phyloP scores from a whole-genome alignment of 1,284 basidiomycete genomes.

The Ustilago trichophora region DNA sequence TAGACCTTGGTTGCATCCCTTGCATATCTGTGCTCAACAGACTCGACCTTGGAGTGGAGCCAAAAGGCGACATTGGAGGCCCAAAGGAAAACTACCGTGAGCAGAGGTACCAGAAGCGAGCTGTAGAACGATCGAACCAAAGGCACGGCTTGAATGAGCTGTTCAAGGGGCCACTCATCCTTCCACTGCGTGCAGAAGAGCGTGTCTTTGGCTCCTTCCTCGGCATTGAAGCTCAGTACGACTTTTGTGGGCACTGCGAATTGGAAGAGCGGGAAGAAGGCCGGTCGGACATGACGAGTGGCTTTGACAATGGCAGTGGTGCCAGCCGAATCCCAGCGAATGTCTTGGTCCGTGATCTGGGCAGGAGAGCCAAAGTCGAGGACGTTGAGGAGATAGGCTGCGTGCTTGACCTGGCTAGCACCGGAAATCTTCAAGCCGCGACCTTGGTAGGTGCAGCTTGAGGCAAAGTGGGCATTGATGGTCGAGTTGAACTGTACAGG shows the following conservation, averaged over 20 bases:
- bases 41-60: conserved; percentile 24
- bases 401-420: conserved; percentile 48
- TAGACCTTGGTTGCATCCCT: conserved; percentile 12
- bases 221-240: conserved; percentile 36
- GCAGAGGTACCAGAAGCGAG: conserved; percentile 28
- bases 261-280: conserved; percentile 47
- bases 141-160: conserved; percentile 18
- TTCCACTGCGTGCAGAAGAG: conserved; percentile 50
- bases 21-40: conserved; percentile 20
- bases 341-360: conserved; percentile 30
- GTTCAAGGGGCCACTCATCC: conserved; percentile 44
- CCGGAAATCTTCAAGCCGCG: conserved; percentile 47
- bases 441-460: conserved; percentile 39
- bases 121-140: conserved; percentile 21
- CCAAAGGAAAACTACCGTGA: conserved; percentile 35
- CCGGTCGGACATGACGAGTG: conserved; percentile 36
- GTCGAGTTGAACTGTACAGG: conserved; percentile 49
- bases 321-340: conserved; percentile 35
- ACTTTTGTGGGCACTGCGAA: conserved; percentile 41
- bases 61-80: conserved; percentile 40
- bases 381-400: conserved; percentile 37
- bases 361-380: conserved; percentile 43
- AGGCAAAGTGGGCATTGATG: conserved; percentile 51
- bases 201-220: conserved; percentile 19
- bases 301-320: conserved; percentile 41